A percentile compares a stretch with the other conserved stretches of the same genome.
phyloP scores from a whole-genome alignment of 164 flowering plant species.

The Echeveria elegans region DNA sequence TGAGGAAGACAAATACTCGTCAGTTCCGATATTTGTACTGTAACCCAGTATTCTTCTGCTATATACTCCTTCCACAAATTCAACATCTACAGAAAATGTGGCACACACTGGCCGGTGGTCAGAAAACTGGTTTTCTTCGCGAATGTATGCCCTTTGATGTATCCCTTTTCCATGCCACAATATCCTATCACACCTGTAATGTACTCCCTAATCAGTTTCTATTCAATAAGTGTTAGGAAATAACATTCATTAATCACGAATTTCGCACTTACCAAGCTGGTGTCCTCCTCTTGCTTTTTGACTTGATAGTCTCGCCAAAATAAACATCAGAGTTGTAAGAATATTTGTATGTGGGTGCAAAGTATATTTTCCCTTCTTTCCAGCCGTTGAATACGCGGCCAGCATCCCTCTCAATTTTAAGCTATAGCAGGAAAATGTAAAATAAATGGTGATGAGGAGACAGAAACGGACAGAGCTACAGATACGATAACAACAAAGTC shows the following conservation, averaged over 20 bases:
- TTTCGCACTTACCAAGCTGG: conserved; percentile 63
- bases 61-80: conserved; percentile 12
- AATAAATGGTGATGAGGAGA: neutral
- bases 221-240: neutral
- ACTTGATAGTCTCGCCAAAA: conserved; percentile 45
- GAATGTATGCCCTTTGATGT: conserved; percentile 41
- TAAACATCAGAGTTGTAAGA: conserved; percentile 58
- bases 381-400: conserved; percentile 75
- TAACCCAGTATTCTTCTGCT: neutral
- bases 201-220: neutral
- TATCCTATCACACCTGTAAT: conserved; percentile 77
- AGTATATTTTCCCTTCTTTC: conserved; percentile 72
- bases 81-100: conserved; percentile 47
- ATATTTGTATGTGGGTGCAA: conserved; percentile 85
- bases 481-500: neutral
- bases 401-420: conserved; percentile 69
- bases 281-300: conserved; percentile 63
- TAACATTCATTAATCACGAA: neutral
- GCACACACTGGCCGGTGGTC: conserved; percentile 87
- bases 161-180: conserved; percentile 74
- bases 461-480: too few species aligned
- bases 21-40: neutral
- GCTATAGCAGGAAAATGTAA: conserved; percentile 22
- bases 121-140: conserved; percentile 58
- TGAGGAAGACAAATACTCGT: neutral